phyloP scores from a whole-genome alignment of 78 protist genomes.

The Dictyostelium capitatum region DNA sequence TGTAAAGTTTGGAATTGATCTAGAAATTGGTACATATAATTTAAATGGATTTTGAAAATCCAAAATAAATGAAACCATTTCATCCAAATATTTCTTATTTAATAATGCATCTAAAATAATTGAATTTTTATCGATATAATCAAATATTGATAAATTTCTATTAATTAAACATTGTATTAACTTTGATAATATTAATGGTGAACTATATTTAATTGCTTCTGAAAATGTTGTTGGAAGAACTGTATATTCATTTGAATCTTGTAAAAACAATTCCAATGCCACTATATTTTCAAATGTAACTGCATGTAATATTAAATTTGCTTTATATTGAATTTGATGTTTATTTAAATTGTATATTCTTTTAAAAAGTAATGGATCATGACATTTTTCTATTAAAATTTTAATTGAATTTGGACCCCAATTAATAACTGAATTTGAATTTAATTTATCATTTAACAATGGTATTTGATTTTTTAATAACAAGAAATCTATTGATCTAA shows the following conservation, averaged over 20 bases:
- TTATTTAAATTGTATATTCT: not conserved
- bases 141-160: not conserved
- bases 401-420: not conserved
- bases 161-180: not conserved
- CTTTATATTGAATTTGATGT: not conserved
- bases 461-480: not conserved
- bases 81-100: not conserved
- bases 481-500: not conserved
- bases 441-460: not conserved
- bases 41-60: not conserved
- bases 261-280: not conserved
- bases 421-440: not conserved
- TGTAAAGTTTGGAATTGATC: not conserved
- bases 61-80: not conserved
- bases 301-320: not conserved
- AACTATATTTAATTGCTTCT: not conserved
- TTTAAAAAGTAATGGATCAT: too few species aligned
- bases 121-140: not conserved
- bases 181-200: not conserved
- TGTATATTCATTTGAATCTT: not conserved
- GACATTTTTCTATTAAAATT: not conserved
- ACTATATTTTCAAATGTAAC: not conserved
- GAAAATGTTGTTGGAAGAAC: not conserved
- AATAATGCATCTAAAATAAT: not conserved
- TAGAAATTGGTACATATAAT: not conserved